Base-by-base conservation (phyloP, 2,329 filamentous ascomycete species). In the Aphanocladium album region DNA sequence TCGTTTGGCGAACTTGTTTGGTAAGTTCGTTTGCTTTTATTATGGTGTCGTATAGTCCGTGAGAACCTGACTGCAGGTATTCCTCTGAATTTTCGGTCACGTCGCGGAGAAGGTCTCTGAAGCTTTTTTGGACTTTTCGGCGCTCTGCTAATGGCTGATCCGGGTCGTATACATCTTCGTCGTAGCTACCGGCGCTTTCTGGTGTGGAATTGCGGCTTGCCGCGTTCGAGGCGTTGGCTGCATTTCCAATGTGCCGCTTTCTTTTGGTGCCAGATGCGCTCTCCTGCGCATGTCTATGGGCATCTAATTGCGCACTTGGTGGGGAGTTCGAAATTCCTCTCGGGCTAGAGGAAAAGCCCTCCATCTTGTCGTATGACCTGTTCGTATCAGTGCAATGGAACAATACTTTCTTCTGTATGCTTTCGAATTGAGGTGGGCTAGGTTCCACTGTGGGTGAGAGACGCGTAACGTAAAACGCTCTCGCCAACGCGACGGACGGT, bases 111-210 rank as follows among this genome's bases (percentile, higher is more conserved):
- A 96, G 78, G 47, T 87, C 84, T 64, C 93, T 84, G 62, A 92
- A 81, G 11, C 81, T 82, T 61, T 85, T 85, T 62, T 92, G 89
- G 37, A 96, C 77, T 57, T 80, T 76, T 25, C 93, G 83, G 45
- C 91, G 85, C 73, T 92, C 84, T 47, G 89, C 84, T 14, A 89
- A 79, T 60, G 91, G 81, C 71, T 97, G 93, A 63, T 96, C 87
- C 0, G 92, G 93, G 69, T 97, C 89, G 73, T 93, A 96, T 5
- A 80, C 77, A 21, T 83, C 79, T 19, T 66, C 65, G 56, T 64
- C 67, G 14, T 63, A 61, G 8, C 43, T 64, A 9, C 66, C 64
- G 21, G 65, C 45, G 25, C 63, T 61, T 5, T 64, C 47, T 33
- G 66, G 54, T 8, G 63, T 61, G 35, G 63, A 64, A 17, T 60